Percentiles rank a stretch among this genome's conserved stretches.
These are phyloP conservation scores for Fusarium nodosum DNA, from an alignment of 2,329 filamentous ascomycete genomes.

Conservation along the genomic window DNA sequence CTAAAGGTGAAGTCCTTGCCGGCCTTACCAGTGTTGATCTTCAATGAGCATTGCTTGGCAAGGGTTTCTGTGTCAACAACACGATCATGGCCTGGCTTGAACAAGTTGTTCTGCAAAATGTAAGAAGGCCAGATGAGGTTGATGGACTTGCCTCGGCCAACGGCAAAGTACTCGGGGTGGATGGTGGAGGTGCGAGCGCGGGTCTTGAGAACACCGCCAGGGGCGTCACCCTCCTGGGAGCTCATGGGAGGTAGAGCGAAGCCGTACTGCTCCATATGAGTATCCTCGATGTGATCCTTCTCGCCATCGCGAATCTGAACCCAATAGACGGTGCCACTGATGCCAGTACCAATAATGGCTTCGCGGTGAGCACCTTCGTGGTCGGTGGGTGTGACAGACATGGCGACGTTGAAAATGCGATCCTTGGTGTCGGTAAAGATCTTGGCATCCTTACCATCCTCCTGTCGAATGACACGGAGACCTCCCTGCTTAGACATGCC, in stretches of 20 bases:
- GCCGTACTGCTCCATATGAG: conserved; percentile 84
- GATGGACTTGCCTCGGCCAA: conserved; percentile 95
- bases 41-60: conserved; percentile 86
- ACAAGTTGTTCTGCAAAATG: conserved; percentile 72
- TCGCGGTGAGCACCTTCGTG: conserved; percentile 74
- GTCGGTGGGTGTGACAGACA: conserved; percentile 77
- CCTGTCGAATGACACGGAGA: conserved; percentile 92
- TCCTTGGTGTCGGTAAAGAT: conserved; percentile 93
- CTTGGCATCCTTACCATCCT: conserved; percentile 91
- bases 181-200: conserved; percentile 89
- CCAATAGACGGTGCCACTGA: conserved; percentile 98
- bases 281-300: conserved; percentile 83
- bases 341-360: conserved; percentile 89
- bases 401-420: conserved; percentile 92
- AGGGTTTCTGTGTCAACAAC: conserved; percentile 90
- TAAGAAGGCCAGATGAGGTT: conserved; percentile 83
- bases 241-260: conserved; percentile 91
- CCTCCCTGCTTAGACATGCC: conserved; percentile 94
- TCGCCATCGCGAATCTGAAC: conserved; percentile 81
- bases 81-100: conserved; percentile 74
- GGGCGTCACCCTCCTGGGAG: conserved; percentile 88
- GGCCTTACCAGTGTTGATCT: conserved; percentile 97
- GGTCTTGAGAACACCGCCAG: conserved; percentile 94
- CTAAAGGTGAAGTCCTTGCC: conserved; percentile 99
- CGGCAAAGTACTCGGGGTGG: conserved; percentile 93